Evolutionary conservation across 2,329 filamentous ascomycete genomes (phyloP).

Genomic region (Juglanconis oblonga): DNA sequence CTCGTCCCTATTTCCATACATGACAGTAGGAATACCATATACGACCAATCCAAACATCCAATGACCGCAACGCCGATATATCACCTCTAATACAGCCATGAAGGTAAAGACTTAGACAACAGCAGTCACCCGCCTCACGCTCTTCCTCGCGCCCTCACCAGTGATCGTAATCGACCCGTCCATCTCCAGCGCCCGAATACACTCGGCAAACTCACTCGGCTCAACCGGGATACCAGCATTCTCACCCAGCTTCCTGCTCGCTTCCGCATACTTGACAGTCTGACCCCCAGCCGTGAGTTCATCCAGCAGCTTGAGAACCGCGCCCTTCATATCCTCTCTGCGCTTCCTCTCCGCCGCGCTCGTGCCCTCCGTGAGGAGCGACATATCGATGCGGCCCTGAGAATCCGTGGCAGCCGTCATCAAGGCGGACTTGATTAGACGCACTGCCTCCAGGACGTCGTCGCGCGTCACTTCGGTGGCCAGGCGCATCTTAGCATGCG

Average conservation of each 20-base stretch:
- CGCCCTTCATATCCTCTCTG: constrained; percentile 80
- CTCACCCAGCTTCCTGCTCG: constrained; percentile 70
- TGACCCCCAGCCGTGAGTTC: constrained; percentile 70
- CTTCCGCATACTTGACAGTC: constrained; percentile 73
- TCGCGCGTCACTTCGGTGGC: constrained; percentile 69
- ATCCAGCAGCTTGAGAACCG: constrained; percentile 71
- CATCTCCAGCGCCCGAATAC: constrained; percentile 73
- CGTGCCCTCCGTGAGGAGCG: constrained; percentile 89
- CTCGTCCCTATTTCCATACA: neutral
- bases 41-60: neutral
- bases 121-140: constrained; percentile 70
- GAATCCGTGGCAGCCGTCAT: constrained; percentile 97
- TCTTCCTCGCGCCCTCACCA: constrained; percentile 82
- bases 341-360: constrained; percentile 81
- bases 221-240: constrained; percentile 70
- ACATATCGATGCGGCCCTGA: constrained; percentile 94
- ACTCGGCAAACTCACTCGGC: constrained; percentile 76
- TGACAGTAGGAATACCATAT: neutral
- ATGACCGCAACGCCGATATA: neutral
- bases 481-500: constrained; percentile 96
- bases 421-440: constrained; percentile 87
- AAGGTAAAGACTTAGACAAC: constrained; percentile 31
- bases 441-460: constrained; percentile 87
- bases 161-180: constrained; percentile 78
- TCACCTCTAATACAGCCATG: neutral